Base-by-base conservation (phyloP, 441 rosid species). In the Populus hybrid region DNA sequence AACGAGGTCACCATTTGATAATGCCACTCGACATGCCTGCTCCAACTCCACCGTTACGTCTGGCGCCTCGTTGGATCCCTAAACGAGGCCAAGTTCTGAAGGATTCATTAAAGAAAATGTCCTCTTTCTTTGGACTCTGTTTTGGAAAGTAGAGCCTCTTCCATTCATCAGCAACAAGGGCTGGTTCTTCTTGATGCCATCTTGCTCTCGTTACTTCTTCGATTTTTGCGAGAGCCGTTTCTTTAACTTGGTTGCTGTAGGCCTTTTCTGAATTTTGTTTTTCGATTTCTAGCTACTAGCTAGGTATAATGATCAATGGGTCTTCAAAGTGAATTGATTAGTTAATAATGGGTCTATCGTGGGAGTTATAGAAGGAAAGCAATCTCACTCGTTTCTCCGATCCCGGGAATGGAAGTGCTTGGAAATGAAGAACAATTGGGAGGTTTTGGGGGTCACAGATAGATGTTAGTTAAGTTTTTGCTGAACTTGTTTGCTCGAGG, bases 31-130 rank as follows among this genome's bases (percentile, higher is more conserved):
- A 24, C 68, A 65, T 24, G 69, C 10, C 69, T 10, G 69, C 69
- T 9, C 28, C 69, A 65, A 5, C 36, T 34, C 36, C 36, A 34
- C 8, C 63, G 9, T 57, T 2, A 3, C 8, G 7, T 34, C 36
- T 35, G 18, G 82, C 73, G 73, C 85, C 90, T 40, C 77, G 88
- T 75, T 73, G 81, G 88, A 79, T 90, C 70, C 93, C 93, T 16
- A 73, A 70, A 75, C 83, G 93, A 12, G 93, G 93, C 71, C 50
- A 30, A 69, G 92, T 90, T 23, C 86, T 88, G 2, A 90, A 26
- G 79, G 84, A 61, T 16, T 77, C 73, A 54, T 32, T 90, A 28
- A 83, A 35, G 64, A 75, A 67, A 70, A 46, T 34, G 36, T 34
- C 36, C 36, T 34, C 36, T 34, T 6, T 75, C 20, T 72, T 65